Percentiles rank a stretch among this genome's conserved stretches.
phyloP scores from a whole-genome alignment of 768 basidiomycete genomes.

The Suillus variegatus region DNA sequence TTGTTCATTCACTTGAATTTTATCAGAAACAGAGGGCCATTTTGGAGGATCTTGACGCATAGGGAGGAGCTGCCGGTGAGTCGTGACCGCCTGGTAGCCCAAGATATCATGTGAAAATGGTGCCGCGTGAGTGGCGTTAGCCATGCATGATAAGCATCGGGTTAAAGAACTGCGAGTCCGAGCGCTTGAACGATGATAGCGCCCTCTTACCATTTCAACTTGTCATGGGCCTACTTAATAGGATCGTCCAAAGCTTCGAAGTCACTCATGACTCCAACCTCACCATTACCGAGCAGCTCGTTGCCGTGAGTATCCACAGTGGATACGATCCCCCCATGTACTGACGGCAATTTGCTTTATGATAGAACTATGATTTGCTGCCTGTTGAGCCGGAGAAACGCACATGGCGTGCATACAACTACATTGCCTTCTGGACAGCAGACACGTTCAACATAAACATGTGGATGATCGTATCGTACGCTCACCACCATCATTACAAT shows the following conservation, averaged over 20 bases:
- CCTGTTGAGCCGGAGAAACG: conserved; percentile 65
- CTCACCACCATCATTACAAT: no score
- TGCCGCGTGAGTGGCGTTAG: no score
- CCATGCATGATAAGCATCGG: not conserved
- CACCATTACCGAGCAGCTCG: conserved; percentile 56
- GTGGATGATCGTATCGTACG: conserved; percentile 72
- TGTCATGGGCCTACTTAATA: conserved; percentile 26
- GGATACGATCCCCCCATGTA: conserved; percentile 3
- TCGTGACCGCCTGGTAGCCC: no score
- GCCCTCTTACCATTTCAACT: not conserved
- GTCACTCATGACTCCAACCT: conserved; percentile 54
- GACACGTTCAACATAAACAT: conserved; percentile 82
- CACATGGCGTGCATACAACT: conserved; percentile 68
- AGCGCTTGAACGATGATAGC: not conserved
- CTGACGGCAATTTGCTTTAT: conserved; percentile 5
- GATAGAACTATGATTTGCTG: conserved; percentile 68
- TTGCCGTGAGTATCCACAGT: conserved; percentile 44
- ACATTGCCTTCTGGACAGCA: conserved; percentile 76
- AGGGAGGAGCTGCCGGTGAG: no score
- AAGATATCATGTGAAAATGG: no score
- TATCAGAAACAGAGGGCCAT: no score
- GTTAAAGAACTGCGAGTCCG: not conserved
- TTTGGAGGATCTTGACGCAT: no score
- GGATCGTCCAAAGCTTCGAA: conserved; percentile 41
- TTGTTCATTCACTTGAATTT: no score